Base-by-base conservation (phyloP, 2,329 filamentous ascomycete genomes). In the Pyricularia pennisetigena region DNA sequence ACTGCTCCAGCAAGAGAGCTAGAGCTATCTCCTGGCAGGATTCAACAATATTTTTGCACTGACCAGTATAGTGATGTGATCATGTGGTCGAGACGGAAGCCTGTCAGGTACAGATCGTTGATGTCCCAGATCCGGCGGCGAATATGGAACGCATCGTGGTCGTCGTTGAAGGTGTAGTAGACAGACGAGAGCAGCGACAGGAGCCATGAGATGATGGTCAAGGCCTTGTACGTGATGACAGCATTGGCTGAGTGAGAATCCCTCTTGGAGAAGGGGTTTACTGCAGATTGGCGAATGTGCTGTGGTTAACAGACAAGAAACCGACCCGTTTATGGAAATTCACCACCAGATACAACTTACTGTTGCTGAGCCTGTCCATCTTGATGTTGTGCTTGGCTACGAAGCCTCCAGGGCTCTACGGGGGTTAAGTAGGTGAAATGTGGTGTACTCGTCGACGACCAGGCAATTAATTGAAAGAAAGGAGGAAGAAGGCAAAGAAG, bases 11-110 rank as follows among this genome's bases (percentile, higher is more conserved):
- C 9, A 9, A 32, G 30, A 4, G 4, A 5, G 4, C 30, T 4
- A 32, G 30, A 32, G 16, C 16, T 41, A 41, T 41, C 35, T 20
- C 12, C 16, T 20, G 35, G 9, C 12, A 4, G 35, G 20, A 41
- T 41, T 1, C 14, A 16, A 2, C 4, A 20, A 20, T 20, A 6
- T 49, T 7, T 26, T 16, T 6, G n/a, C n/a, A 71, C 80, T 71
- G 78, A 91, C 91, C 92, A 96, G 84, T 94, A 97, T 72, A 96
- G 86, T 70, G 85, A 84, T 32, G 82, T 80, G 71, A 89, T 85
- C 73, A 83, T 74, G 28, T 84, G 82, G 79, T 91, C 93, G 79
- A 93, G 83, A 64, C 88, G 88, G 78, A 96, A 97, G 9, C 90
- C 90, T 8, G 91, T 94, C 49, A 80, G 82, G 72, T 87, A 85